Base-by-base conservation (phyloP, 2,329 filamentous ascomycete genomes). In the Apiospora sp. region DNA sequence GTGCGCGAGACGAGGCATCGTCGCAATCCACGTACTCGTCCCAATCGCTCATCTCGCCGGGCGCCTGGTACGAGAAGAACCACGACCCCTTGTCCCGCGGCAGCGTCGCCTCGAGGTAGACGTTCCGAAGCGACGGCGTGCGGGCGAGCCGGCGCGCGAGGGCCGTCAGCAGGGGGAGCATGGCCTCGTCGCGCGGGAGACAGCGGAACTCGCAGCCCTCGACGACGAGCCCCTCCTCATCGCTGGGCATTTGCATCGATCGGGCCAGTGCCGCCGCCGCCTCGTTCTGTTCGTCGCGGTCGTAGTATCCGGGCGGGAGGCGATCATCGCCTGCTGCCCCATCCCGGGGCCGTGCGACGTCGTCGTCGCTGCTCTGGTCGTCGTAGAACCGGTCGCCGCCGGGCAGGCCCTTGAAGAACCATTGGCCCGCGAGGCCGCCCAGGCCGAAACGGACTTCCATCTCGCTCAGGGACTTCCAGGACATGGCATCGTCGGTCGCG, bases 151-250 rank as follows among this genome's bases (percentile, higher is more conserved):
- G 70, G 70, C 54, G 70, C 37, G 54, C 70, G 30, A 71, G 19
- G 51, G 54, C 70, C 70, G 22, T 24, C 70, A 71, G 70, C 49
- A 71, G 34, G 54, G 70, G 70, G n/a, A 30, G 10, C 14, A 71
- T 67, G 30, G 54, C 70, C 41, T 67, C 70, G 43, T 71, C 54
- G 6, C 54, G 4, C 54, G 70, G 70, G 70, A 41, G 7, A 44
- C 34, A 24, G 19, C 69, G 69, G n/a, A 61, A 61, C 8, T 64
- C 46, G 3, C 69, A 71, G 7, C 69, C 49, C 22, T n/a, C 46
- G 3, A n/a, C 19, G 19, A n/a, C n/a, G 51, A 34, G 19, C 16
- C n/a, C 24, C 16, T 30, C 24, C 54, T 22, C 24, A 7, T 61
- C 54, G 12, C 6, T 34, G 13, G 54, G 54, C 16, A n/a, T 61